Evolutionary conservation across 495 filamentous ascomycete species (phyloP), one percentile per base, ranked within the genome.

Genomic region (Penicilliopsis zonata): DNA sequence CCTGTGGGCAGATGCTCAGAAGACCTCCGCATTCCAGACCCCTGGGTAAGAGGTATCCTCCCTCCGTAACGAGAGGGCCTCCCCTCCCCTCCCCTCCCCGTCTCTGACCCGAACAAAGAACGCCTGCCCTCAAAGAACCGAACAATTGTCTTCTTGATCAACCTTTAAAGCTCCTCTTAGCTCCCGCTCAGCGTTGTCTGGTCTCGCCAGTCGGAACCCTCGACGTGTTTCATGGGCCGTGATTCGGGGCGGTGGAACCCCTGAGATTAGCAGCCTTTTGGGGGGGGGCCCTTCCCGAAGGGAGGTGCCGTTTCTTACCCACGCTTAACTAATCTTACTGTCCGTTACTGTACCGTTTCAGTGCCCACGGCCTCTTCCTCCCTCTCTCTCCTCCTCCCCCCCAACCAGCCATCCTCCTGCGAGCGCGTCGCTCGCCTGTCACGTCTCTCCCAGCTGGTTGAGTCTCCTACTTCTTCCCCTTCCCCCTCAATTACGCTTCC

Each of bases 401-500:
- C 36, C 32, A 15, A 37, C 30, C 35, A 38, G 30, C 36, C 21
- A 38, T 31, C 17, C 20, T 31, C 16, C 18, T 19, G 15, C 30
- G 26, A 9, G 21, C 17, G 21, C 4, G 10, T 18, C 28, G 21
- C 36, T 23, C 21, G 14, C 28, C 9, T 22, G 14, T 15, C 17
- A 18, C 35, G 18, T 31, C 33, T 33, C 32, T 40, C n/a, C 25
- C 5, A 13, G 25, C 25, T 27, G 25, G 25, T 12, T 13, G n/a
- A 34, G 42, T 30, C 25, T 31, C 21, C 26, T 33, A 35, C 38
- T 37, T 39, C 37, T 46, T 31, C 30, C 27, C 21, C 32, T 33
- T 22, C 25, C 37, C 40, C 42, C 35, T 34, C 28, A 34, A 18
- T 38, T 46, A 30, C 36, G 25, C 34, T 36, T 33, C 38, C 35